phyloP scores from a whole-genome alignment of 2,329 filamentous ascomycete species.

The Alternaria burnsii region DNA sequence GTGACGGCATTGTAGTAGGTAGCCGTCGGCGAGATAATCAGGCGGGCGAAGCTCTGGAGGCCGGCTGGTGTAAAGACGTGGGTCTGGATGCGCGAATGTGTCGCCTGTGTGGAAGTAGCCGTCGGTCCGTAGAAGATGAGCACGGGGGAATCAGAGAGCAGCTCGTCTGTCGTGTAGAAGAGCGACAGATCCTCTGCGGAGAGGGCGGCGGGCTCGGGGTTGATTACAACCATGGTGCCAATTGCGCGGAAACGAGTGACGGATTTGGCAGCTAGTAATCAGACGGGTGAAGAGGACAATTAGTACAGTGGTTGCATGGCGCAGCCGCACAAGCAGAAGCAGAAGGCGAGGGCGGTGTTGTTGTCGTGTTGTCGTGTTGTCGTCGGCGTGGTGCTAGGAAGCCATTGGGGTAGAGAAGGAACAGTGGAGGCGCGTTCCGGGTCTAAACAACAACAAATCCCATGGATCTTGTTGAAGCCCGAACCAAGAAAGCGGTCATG shows the following conservation, averaged over 20 bases:
- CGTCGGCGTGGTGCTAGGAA: slow-evolving; percentile 9
- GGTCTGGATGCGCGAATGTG: slow-evolving; percentile 92
- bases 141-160: slow-evolving; percentile 81
- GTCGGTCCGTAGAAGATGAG: slow-evolving; percentile 93
- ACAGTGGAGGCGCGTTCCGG: slow-evolving; percentile 20
- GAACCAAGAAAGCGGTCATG: slow-evolving; percentile 33
- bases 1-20: slow-evolving; percentile 90
- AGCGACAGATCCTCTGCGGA: slow-evolving; percentile 83
- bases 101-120: slow-evolving; percentile 85
- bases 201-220: slow-evolving; percentile 76
- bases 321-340: slow-evolving; percentile 20
- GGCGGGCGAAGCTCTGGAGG: slow-evolving; percentile 85
- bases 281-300: slow-evolving; percentile 13
- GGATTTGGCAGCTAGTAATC: slow-evolving; percentile 17
- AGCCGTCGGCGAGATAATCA: slow-evolving; percentile 92
- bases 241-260: slow-evolving; percentile 44
- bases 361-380: slow-evolving; percentile 18
- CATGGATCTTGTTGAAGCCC: slow-evolving; percentile 16
- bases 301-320: slow-evolving; percentile 34
- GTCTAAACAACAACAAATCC: slow-evolving; percentile 14
- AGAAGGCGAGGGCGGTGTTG: slow-evolving; percentile 7
- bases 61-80: slow-evolving; percentile 92
- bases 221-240: slow-evolving; percentile 80
- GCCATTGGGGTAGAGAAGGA: slow-evolving; percentile 12
- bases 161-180: slow-evolving; percentile 86